Percentiles rank a stretch among this genome's conserved stretches.
phyloP scores from a whole-genome alignment of 352 stramenopile species.

The Phytophthora sansomeana region DNA sequence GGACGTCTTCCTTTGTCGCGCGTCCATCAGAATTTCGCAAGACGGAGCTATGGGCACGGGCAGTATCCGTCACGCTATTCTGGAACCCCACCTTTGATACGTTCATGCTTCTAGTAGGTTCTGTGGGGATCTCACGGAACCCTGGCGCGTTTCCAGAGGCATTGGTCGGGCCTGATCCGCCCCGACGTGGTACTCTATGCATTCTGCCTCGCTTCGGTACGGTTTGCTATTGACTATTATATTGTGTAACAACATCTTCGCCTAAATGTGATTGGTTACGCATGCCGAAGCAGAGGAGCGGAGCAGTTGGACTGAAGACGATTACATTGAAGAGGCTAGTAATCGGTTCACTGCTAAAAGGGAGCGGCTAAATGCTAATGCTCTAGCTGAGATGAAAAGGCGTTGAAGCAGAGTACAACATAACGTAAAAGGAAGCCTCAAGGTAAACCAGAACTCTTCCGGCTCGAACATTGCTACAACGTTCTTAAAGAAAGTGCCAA shows the following conservation, averaged over 20 bases:
- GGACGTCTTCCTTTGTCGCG: too few species aligned
- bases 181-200: neutral
- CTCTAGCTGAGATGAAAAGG: neutral
- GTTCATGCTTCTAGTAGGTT: neutral
- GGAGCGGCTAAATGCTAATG: slow-evolving; percentile 9
- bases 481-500: neutral
- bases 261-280: neutral
- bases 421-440: slow-evolving; percentile 8
- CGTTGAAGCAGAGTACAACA: too few species aligned
- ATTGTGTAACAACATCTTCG: too few species aligned
- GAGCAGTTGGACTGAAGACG: neutral
- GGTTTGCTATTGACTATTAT: too few species aligned
- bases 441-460: slow-evolving; percentile 2
- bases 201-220: neutral
- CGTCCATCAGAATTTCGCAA: too few species aligned
- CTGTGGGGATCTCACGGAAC: too few species aligned
- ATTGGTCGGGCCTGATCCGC: neutral
- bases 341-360: slow-evolving; percentile 20
- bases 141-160: too few species aligned
- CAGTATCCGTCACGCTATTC: neutral
- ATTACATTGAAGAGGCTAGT: neutral
- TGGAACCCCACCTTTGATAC: neutral
- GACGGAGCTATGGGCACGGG: too few species aligned
- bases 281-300: neutral
- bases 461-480: slow-evolving; percentile 1